Evolutionary conservation across 2,329 filamentous ascomycete species (phyloP).

Genomic region (Monilinia fructigena): DNA sequence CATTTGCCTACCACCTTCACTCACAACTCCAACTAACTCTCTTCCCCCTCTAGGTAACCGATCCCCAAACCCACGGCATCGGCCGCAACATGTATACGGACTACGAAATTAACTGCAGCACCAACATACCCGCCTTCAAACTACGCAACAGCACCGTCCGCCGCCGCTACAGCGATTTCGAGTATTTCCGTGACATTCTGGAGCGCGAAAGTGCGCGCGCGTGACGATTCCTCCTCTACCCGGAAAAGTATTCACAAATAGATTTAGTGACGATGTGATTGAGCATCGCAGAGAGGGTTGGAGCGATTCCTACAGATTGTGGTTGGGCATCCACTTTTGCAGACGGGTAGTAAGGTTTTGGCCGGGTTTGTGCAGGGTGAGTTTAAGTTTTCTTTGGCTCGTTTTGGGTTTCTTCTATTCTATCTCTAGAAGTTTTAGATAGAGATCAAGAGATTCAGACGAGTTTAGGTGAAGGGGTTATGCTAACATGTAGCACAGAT

Average conservation of each 20-base stretch:
- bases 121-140: slow-evolving; percentile 99
- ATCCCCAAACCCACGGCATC: slow-evolving; percentile 90
- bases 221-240: slow-evolving; percentile 95
- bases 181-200: slow-evolving; percentile 97
- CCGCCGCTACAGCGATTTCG: slow-evolving; percentile 94
- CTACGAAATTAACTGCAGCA: slow-evolving; percentile 96
- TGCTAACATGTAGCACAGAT: slow-evolving; percentile 49
- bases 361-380: slow-evolving; percentile 94
- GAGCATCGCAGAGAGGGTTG: slow-evolving; percentile 84
- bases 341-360: slow-evolving; percentile 96
- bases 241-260: slow-evolving; percentile 96
- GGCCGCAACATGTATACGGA: slow-evolving; percentile 97
- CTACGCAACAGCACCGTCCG: slow-evolving; percentile 84
- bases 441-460: neutral
- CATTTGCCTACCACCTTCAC: neutral
- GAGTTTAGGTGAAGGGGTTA: neutral
- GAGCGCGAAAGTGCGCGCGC: slow-evolving; percentile 86
- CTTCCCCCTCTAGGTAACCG: slow-evolving; percentile 66
- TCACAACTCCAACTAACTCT: slow-evolving; percentile 21
- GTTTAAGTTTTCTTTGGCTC: slow-evolving; percentile 37
- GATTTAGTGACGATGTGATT: slow-evolving; percentile 97
- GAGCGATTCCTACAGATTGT: slow-evolving; percentile 98
- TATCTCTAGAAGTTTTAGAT: slow-evolving; percentile 8
- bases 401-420: neutral
- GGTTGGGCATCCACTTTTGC: slow-evolving; percentile 89